phyloP scores from a whole-genome alignment of 2,329 filamentous ascomycete species.

The Hypoxylon sp. region DNA sequence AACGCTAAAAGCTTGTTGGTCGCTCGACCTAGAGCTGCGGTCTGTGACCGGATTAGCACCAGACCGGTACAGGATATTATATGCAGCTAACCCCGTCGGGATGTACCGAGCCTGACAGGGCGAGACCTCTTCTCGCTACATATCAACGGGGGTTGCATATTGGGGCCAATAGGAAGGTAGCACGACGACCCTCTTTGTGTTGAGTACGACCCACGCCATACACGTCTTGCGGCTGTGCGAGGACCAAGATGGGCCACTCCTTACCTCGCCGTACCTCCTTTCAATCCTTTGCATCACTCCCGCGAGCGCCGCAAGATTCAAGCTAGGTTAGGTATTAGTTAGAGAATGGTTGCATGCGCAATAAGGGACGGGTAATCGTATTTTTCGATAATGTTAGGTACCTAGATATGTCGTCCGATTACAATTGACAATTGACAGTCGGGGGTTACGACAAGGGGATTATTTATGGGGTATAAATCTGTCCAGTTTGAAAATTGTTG shows the following conservation, averaged over 20 bases:
- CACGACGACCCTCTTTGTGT: not conserved
- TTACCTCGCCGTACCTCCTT: not conserved
- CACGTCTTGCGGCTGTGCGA: constrained; percentile 30
- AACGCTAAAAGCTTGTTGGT: constrained; percentile 48
- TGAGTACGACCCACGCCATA: constrained; percentile 7
- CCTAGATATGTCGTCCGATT: constrained; percentile 28
- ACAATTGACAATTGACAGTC: constrained; percentile 9
- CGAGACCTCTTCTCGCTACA: constrained; percentile 26
- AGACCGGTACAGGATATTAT: constrained; percentile 48
- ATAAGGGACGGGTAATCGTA: constrained; percentile 23
- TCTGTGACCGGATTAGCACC: constrained; percentile 55
- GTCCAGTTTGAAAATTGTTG: not conserved
- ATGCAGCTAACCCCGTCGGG: constrained; percentile 43
- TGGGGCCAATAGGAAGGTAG: constrained; percentile 5
- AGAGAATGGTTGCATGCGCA: constrained; percentile 21
- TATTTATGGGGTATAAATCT: not conserved
- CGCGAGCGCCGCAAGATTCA: constrained; percentile 20
- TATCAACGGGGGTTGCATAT: constrained; percentile 11
- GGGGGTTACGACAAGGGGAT: not conserved
- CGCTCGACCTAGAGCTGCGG: constrained; percentile 41
- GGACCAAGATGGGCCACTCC: constrained; percentile 10
- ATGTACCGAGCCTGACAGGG: constrained; percentile 47
- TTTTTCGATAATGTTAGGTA: constrained; percentile 3
- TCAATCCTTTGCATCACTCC: constrained; percentile 11
- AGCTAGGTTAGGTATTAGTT: constrained; percentile 23